Evolutionary conservation across 805 yeast species (phyloP), one percentile per base, ranked within the genome.

Genomic region (Pichia pseudocactophila): DNA sequence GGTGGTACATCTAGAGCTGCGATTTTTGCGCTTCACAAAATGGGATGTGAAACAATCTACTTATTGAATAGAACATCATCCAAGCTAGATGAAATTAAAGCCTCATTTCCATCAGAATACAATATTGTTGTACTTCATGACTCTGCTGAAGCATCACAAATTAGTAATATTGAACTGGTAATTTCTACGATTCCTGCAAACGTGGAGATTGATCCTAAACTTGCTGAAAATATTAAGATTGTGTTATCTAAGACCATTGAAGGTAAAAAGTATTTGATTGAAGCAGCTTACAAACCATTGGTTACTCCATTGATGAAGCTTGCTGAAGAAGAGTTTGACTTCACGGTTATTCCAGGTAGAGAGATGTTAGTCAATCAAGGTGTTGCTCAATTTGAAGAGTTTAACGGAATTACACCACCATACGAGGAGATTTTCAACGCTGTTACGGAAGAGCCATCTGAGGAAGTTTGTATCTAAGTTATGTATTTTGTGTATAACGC

Each of bases 1-100:
- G 99, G 99, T 34, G 99, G 99, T 35, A 89, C 99, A 20, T 80
- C 96, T 1, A 74, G 96, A 55, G 96, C 98, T 34, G 97, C 97
- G 0, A 77, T 85, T 13, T 88, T 75, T 60, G 97, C 98, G 1
- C 70, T 92, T 50, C 74, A 78, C 56, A 56, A 76, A 47, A 65
- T 90, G 68, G 96, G 96, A 2, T 86, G 94, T 61, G 52, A 65
- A 18, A 77, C 70, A 51, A 84, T 90, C 46, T 87, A 78, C 65
- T 69, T 90, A 68, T 58, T 85, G 45, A 90, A 89, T 67, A 78
- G 97, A 60, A 87, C 96, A 2, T 59, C 66, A 1, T 65, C 80
- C 8, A 86, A 86, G 56, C 66, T 87, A 40, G 57, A 59, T 17
- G 79, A 71, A 1, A 66, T 92, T 50, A 73, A 73, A 47, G 59